These are phyloP conservation scores for Ogataea methanolica DNA, from an alignment of 805 yeast genomes.

Conservation along the genomic window DNA sequence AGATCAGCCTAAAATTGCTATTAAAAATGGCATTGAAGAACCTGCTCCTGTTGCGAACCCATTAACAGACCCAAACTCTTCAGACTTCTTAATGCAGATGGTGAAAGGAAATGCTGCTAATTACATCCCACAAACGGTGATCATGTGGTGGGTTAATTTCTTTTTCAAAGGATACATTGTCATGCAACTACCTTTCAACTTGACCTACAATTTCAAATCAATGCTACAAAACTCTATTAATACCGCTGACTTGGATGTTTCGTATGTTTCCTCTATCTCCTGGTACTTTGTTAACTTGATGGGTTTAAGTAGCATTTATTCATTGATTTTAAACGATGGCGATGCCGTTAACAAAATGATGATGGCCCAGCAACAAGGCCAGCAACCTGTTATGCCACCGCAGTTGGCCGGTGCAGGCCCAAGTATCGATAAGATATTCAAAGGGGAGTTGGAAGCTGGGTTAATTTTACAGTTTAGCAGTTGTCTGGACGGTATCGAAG, in stretches of 20 bases:
- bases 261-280: slow-evolving; percentile 91
- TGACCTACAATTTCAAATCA: slow-evolving; percentile 83
- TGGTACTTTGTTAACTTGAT: slow-evolving; percentile 91
- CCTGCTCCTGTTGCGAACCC: slow-evolving; percentile 48
- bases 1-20: slow-evolving; percentile 25
- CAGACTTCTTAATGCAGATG: slow-evolving; percentile 72
- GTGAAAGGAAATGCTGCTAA: slow-evolving; percentile 78
- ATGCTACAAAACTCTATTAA: slow-evolving; percentile 87
- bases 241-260: slow-evolving; percentile 79
- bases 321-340: slow-evolving; percentile 57
- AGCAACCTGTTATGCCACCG: slow-evolving; percentile 26
- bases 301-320: slow-evolving; percentile 77
- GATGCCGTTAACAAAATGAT: slow-evolving; percentile 42
- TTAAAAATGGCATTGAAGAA: slow-evolving; percentile 22
- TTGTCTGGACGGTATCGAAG: slow-evolving; percentile 57
- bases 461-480: slow-evolving; percentile 38
- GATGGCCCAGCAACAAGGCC: slow-evolving; percentile 34
- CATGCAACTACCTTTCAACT: slow-evolving; percentile 86
- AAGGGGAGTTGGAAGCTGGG: slow-evolving; percentile 68
- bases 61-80: slow-evolving; percentile 62
- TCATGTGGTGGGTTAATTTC: slow-evolving; percentile 95
- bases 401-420: slow-evolving; percentile 53
- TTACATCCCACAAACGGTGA: slow-evolving; percentile 85
- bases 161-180: slow-evolving; percentile 89
- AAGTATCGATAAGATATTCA: slow-evolving; percentile 57